Conservation (phyloP, 1,284 basidiomycete genomes). For the Coniophora puteana region DNA sequence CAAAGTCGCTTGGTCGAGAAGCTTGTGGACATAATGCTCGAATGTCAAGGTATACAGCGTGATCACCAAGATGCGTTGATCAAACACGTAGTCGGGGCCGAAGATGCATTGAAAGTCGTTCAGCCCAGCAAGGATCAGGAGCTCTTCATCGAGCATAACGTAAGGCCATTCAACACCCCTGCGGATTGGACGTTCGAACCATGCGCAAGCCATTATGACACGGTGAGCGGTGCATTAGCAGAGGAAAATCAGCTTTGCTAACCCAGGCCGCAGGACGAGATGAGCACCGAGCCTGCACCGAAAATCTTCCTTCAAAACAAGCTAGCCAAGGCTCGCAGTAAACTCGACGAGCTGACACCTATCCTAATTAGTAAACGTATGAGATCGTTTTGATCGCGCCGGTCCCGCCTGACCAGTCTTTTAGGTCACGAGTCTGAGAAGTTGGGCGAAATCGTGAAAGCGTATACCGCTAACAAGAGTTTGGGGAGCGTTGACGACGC, state of each 20-base stretch:
- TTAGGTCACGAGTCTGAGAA: slow-evolving; percentile 58
- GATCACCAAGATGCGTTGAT: slow-evolving; percentile 58
- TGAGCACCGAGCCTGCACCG: slow-evolving; percentile 61
- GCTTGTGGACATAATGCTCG: slow-evolving; percentile 48
- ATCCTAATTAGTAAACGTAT: slow-evolving; percentile 60
- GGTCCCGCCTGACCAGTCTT: slow-evolving; percentile 8
- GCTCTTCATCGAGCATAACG: slow-evolving; percentile 69
- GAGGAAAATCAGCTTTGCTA: no score
- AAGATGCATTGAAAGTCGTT: slow-evolving; percentile 46
- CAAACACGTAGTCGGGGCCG: slow-evolving; percentile 40
- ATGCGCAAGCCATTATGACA: slow-evolving; percentile 72
- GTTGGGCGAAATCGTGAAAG: slow-evolving; percentile 43
- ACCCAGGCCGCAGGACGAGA: slow-evolving; percentile 52
- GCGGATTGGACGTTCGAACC: slow-evolving; percentile 72
- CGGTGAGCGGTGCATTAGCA: slow-evolving; percentile 39
- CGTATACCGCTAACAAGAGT: slow-evolving; percentile 49
- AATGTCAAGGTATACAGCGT: slow-evolving; percentile 54
- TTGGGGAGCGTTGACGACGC: slow-evolving; percentile 63
- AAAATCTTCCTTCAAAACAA: slow-evolving; percentile 79
- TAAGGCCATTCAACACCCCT: slow-evolving; percentile 60
- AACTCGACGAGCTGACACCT: slow-evolving; percentile 56
- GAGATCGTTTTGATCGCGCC: slow-evolving; percentile 17
- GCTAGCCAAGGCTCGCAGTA: slow-evolving; percentile 53
- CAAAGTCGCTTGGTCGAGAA: slow-evolving; percentile 58
- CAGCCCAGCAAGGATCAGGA: slow-evolving; percentile 58